Percentiles rank a stretch among this genome's conserved stretches.
Conservation (phyloP, 208 protist species). For the Leishmania amazonensis region DNA sequence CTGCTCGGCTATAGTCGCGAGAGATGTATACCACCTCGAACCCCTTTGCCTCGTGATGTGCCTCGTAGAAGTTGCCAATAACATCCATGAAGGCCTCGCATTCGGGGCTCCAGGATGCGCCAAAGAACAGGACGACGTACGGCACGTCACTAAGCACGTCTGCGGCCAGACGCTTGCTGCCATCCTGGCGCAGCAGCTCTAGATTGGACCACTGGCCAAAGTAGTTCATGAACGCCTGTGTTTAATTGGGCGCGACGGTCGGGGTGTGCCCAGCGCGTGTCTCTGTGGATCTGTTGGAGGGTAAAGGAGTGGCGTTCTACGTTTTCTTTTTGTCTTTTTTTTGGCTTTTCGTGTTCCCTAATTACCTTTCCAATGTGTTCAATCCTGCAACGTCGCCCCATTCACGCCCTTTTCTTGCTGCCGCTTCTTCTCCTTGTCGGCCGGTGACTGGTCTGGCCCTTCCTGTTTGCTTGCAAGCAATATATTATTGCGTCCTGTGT, state of each 20-base stretch:
- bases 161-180: constrained; percentile 19
- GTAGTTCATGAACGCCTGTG: constrained; percentile 34
- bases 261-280: not conserved
- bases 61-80: constrained; percentile 32
- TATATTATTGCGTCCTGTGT: not conserved
- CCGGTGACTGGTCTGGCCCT: not conserved
- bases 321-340: not conserved
- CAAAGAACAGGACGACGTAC: constrained; percentile 42
- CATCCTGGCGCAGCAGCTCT: constrained; percentile 33
- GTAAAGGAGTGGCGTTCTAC: not conserved
- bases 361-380: not conserved
- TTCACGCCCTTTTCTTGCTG: not conserved
- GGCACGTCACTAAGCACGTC: constrained; percentile 24
- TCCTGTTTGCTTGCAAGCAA: not conserved
- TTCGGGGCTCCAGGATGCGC: constrained; percentile 30
- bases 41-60: constrained; percentile 19
- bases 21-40: constrained; percentile 34
- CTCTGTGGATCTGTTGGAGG: constrained; percentile 10
- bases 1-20: constrained; percentile 24
- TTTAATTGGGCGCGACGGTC: not conserved
- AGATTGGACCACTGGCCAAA: constrained; percentile 53
- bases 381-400: not conserved
- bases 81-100: constrained; percentile 22
- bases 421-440: not conserved
- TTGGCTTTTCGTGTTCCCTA: not conserved